Base-by-base conservation (phyloP, 495 filamentous ascomycete species). In the Trichodelitschia bisporula region DNA sequence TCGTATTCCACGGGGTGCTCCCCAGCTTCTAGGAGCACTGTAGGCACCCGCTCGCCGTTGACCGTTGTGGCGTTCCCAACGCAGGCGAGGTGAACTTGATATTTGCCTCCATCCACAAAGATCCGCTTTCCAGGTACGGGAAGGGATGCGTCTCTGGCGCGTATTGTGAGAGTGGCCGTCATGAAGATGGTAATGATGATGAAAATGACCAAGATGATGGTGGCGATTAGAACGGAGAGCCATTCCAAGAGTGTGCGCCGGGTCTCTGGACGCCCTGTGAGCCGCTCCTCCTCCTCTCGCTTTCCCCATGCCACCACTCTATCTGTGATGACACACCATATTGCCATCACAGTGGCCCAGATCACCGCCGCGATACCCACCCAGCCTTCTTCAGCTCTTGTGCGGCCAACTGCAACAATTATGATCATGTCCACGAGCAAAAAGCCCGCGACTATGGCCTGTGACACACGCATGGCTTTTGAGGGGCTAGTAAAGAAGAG, bases 261-360 rank as follows among this genome's bases (percentile, higher is more conserved):
- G 8, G 70, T 82, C 50, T 93, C 84, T 11, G 66, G 59, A n/a
- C 80, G 71, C 17, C 86, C 86, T 1, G 86, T 97, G 9, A 97
- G 56, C 11, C 86, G 64, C 41, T 89, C 72, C 49, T 97, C 86
- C 44, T 97, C 86, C 38, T 91, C 77, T 0, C 54, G 55, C 48
- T 93, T 93, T 15, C 84, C 86, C 69, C 79, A 89, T 30, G 70
- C 60, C 10, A 97, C 86, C 4, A 75, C 59, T n/a, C 72, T 55
- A 44, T 70, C 70, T 31, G 60, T 59, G 4, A 62, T 31, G 30
- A 72, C 53, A 36, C 60, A 66, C 60, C 69, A 80, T 26, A 61
- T 34, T 15, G 61, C 54, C 17, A 82, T 69, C 16, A 71, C 26
- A 5, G 59, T 56, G 21, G 69, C 68, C 77, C 82, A 92, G 24